Evolutionary conservation across 2,329 filamentous ascomycete genomes (phyloP), one percentile per base, ranked within the genome.

Genomic region (Cryphonectria radicalis): DNA sequence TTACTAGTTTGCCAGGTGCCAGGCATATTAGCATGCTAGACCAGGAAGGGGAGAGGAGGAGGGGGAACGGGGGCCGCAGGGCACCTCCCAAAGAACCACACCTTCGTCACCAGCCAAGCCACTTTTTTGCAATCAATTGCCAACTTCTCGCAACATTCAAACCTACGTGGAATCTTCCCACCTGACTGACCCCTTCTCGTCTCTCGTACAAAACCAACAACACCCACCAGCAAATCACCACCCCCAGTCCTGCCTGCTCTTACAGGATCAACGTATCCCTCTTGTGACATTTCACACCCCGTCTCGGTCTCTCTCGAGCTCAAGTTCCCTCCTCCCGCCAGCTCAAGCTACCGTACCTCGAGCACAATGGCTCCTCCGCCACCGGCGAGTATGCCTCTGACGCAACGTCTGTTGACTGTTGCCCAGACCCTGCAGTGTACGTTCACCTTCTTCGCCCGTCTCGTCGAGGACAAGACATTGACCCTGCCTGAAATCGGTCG

Each of bases 401-500:
- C 85, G 79, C 90, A 96, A 85, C 89, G 94, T 79, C 84, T 97
- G 73, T 83, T 93, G 77, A 86, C 89, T 76, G 87, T 98, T 76
- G 94, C 92, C 76, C 91, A 97, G 82, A 98, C 95, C 63, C 87
- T 98, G 76, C 96, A 98, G 86, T 99, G 95, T 92, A 90, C 82
- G 84, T 90, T 80, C 80, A 63, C 50, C 60, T 46, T 82, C 37
- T 82, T 75, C 69, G 64, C 59, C 10, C 32, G 6, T 37, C 13
- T 11, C 19, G n/a, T 25, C n/a, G 11, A 53, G 50, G 72, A 75
- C 73, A 73, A 43, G 73, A 62, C 70, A 69, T 71, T 67, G 73
- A 66, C 72, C 73, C 57, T 73, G 73, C 74, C 77, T 74, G 77
- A 74, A 43, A 66, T 43, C 62, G 55, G 74, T 59, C 60, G 75